These are phyloP conservation scores for Umbelopsis isabellina DNA, from an alignment of 192 early-diverging fungal genomes.

Conservation along the genomic window DNA sequence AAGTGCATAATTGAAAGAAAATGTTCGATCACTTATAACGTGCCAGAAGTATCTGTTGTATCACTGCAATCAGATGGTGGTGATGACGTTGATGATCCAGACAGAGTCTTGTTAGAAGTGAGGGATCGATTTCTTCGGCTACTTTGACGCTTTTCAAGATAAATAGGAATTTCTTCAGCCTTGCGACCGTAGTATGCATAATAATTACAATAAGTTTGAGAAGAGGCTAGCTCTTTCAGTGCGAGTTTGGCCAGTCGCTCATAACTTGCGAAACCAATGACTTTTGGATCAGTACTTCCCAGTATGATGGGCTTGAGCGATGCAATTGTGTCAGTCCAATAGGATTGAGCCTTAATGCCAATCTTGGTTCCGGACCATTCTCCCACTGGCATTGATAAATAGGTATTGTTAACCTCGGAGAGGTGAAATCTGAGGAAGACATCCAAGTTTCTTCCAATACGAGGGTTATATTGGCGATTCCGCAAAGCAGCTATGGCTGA, in stretches of 20 bases:
- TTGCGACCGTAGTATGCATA: constrained; percentile 18
- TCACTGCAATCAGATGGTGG: constrained; percentile 10
- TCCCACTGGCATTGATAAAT: constrained; percentile 12
- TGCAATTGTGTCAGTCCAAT: constrained; percentile 4
- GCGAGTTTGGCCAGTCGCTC: not conserved
- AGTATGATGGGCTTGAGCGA: constrained; percentile 9
- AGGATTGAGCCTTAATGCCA: not conserved
- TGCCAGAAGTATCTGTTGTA: not conserved
- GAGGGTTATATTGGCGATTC: constrained; percentile 7
- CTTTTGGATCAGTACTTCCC: constrained; percentile 5
- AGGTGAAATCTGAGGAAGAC: constrained; percentile 12
- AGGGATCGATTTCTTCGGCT: constrained; percentile 1
- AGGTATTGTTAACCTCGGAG: not conserved
- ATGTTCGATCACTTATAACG: not conserved
- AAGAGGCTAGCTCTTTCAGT: not conserved
- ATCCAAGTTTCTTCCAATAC: constrained; percentile 21
- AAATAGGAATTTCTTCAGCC: constrained; percentile 9
- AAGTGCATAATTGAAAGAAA: too few relatives aligned
- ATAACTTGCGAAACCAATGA: constrained; percentile 6
- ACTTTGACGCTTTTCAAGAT: not conserved
- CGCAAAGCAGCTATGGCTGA: constrained; percentile 5
- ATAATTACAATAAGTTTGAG: constrained; percentile 1
- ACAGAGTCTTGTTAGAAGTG: not conserved
- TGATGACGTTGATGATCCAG: not conserved
- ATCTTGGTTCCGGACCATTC: constrained; percentile 15